These are phyloP conservation scores for Aspergillus clavatus DNA, from an alignment of 2,329 filamentous ascomycete species.

Conservation along the genomic window DNA sequence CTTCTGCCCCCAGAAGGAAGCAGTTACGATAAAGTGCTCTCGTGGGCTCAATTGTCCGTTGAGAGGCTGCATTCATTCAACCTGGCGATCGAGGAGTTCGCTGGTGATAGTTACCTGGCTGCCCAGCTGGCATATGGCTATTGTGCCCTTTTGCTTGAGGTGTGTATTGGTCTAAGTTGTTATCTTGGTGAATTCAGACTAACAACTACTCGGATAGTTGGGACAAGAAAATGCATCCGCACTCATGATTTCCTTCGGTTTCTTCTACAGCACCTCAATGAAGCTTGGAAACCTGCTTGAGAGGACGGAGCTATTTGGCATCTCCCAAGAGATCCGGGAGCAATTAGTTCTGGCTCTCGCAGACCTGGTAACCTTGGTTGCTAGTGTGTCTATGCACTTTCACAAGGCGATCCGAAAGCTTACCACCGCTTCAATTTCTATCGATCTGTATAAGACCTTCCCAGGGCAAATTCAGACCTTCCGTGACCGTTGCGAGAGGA, in stretches of 20 bases:
- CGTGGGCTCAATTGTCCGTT: slow-evolving; percentile 34
- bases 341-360: slow-evolving; percentile 40
- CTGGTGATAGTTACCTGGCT: slow-evolving; percentile 33
- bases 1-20: slow-evolving; percentile 34
- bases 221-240: slow-evolving; percentile 27
- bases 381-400: slow-evolving; percentile 34
- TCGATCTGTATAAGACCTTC: slow-evolving; percentile 39
- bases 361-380: slow-evolving; percentile 32
- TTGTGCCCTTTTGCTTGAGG: slow-evolving; percentile 45
- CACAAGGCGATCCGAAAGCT: slow-evolving; percentile 26
- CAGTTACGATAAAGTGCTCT: slow-evolving; percentile 35
- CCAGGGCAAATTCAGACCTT: slow-evolving; percentile 35
- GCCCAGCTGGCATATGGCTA: slow-evolving; percentile 46
- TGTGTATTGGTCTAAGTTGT: slow-evolving; percentile 17
- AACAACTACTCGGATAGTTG: background rate
- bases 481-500: slow-evolving; percentile 29
- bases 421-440: slow-evolving; percentile 22
- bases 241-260: slow-evolving; percentile 46
- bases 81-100: slow-evolving; percentile 28
- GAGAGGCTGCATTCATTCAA: slow-evolving; percentile 33
- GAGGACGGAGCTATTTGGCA: slow-evolving; percentile 41
- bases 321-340: slow-evolving; percentile 45
- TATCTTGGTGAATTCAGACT: background rate
- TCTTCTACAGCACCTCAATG: slow-evolving; percentile 47
- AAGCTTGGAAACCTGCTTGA: slow-evolving; percentile 41